These are phyloP conservation scores for Singerocomus inundabilis DNA, from an alignment of 1,284 basidiomycete genomes.

Conservation along the genomic window DNA sequence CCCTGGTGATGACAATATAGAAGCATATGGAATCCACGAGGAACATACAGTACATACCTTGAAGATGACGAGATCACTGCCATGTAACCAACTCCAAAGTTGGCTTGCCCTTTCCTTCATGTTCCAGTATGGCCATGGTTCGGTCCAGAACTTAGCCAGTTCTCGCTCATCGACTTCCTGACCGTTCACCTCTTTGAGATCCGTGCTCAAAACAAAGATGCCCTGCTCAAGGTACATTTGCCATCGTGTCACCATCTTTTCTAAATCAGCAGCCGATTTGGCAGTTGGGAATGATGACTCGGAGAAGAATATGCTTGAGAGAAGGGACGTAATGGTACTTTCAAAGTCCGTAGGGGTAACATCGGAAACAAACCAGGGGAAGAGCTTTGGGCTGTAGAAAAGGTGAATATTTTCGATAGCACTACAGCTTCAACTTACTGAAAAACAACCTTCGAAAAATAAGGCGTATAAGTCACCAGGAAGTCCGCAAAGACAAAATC, in stretches of 20 bases:
- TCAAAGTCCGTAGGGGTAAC: constrained; percentile 80
- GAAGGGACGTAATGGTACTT: constrained; percentile 48
- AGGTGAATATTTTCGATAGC: constrained; percentile 11
- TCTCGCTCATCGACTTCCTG: constrained; percentile 13
- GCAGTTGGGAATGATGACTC: constrained; percentile 23
- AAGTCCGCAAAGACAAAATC: constrained; percentile 96
- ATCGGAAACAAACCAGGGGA: constrained; percentile 94
- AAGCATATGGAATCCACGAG: not conserved
- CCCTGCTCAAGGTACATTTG: constrained; percentile 66
- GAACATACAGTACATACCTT: constrained; percentile 53
- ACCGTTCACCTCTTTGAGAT: constrained; percentile 40
- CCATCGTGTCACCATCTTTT: constrained; percentile 73
- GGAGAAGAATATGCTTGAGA: constrained; percentile 62
- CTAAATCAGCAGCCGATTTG: constrained; percentile 44
- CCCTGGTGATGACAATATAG: constrained; percentile 48
- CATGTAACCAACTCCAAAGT: constrained; percentile 58
- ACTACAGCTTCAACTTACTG: constrained; percentile 57
- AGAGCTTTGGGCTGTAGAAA: constrained; percentile 70
- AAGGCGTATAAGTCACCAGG: constrained; percentile 83
- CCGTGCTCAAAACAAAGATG: constrained; percentile 61
- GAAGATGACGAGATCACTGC: constrained; percentile 84
- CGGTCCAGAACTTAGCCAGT: constrained; percentile 79
- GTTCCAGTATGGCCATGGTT: constrained; percentile 80
- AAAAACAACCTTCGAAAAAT: constrained; percentile 79
- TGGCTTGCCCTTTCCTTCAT: constrained; percentile 61